A percentile compares a stretch with the other conserved stretches of the same genome.
phyloP scores from a whole-genome alignment of 345 rosid species.

The Brassica cretica region DNA sequence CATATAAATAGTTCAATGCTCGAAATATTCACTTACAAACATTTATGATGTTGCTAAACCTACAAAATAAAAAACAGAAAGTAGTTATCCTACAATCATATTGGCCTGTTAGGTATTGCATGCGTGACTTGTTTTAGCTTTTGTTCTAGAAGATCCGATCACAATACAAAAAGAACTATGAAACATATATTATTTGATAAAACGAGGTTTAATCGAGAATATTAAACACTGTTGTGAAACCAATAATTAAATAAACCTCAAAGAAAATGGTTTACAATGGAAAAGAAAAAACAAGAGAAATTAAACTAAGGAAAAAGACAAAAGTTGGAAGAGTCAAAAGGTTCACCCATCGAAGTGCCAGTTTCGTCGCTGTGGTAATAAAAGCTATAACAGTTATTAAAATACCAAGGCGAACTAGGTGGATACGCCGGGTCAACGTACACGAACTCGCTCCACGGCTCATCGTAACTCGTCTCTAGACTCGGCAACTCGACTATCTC shows the following conservation, averaged over 20 bases:
- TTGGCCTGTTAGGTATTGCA: too few relatives aligned
- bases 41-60: constrained; percentile 5
- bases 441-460: constrained; percentile 57
- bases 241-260: constrained; percentile 20
- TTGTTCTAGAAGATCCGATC: not conserved
- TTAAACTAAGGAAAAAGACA: constrained; percentile 29
- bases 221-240: constrained; percentile 18
- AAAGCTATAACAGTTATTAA: constrained; percentile 39
- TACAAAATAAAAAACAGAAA: not conserved
- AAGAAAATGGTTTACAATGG: not conserved
- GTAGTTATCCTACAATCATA: not conserved
- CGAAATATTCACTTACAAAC: not conserved
- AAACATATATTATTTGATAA: not conserved
- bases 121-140: not conserved
- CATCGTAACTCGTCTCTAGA: constrained; percentile 53
- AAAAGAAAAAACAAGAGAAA: not conserved
- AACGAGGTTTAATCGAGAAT: constrained; percentile 10
- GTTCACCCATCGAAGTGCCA: constrained; percentile 36
- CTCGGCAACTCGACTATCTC: constrained; percentile 86
- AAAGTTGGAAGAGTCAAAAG: constrained; percentile 42
- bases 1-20: not conserved
- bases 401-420: constrained; percentile 45
- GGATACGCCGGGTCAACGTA: constrained; percentile 55
- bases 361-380: constrained; percentile 43
- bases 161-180: not conserved